Evolutionary conservation across 2,329 filamentous ascomycete genomes (phyloP).

Genomic region (Graphilbum sp.): DNA sequence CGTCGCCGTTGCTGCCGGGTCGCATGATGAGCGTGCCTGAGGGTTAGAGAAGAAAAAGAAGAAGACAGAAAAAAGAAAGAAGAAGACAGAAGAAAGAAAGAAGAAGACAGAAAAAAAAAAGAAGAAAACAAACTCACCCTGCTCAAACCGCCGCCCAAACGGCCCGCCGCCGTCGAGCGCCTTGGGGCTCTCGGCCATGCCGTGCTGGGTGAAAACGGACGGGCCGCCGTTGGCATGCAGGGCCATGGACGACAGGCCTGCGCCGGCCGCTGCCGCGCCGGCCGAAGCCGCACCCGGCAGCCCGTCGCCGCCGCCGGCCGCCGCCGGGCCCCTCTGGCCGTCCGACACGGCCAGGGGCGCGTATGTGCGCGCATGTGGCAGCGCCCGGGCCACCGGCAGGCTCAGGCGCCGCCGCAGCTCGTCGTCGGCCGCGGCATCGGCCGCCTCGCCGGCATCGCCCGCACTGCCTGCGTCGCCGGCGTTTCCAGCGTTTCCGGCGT

Average conservation of each 20-base stretch:
- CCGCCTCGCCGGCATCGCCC: slow-evolving; percentile 12
- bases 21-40: background rate
- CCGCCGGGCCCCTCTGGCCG: too few species aligned
- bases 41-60: background rate
- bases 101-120: too few species aligned
- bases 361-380: background rate
- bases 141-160: background rate
- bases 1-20: slow-evolving; percentile 32
- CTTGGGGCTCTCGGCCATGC: slow-evolving; percentile 76
- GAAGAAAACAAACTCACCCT: background rate
- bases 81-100: too few species aligned
- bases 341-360: too few species aligned
- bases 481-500: too few species aligned
- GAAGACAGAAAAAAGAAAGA: background rate
- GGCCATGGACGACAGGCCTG: slow-evolving; percentile 32
- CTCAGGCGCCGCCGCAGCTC: background rate
- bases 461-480: too few species aligned
- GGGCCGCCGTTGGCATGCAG: slow-evolving; percentile 26
- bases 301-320: too few species aligned
- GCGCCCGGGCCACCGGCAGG: background rate
- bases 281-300: too few species aligned
- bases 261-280: slow-evolving; percentile 17
- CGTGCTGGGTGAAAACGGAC: slow-evolving; percentile 50
- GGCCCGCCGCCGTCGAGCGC: slow-evolving; percentile 29
- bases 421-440: background rate